These are phyloP conservation scores for Trichosporon coremiiforme DNA, from an alignment of 1,284 basidiomycete genomes.

Conservation along the genomic window DNA sequence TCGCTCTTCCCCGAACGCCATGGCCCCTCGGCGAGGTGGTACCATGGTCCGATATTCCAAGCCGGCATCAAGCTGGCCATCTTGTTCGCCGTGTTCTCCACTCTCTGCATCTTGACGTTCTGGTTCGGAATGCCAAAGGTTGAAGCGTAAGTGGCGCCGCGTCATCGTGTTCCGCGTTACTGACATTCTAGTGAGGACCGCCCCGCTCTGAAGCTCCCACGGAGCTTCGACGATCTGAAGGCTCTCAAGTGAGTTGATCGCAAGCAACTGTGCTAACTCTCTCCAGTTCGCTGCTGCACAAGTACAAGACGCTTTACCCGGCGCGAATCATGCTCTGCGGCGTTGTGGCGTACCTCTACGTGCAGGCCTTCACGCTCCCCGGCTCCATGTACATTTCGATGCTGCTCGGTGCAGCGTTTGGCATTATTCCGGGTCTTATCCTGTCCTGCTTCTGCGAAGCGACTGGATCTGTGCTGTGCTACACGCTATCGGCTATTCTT, in stretches of 20 bases:
- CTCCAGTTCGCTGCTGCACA: constrained; percentile 68
- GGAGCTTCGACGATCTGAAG: constrained; percentile 78
- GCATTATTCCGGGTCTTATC: constrained; percentile 81
- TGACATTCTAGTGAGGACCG: constrained; percentile 66
- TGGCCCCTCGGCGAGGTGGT: constrained; percentile 42
- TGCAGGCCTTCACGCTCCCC: constrained; percentile 94
- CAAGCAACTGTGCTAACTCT: background rate
- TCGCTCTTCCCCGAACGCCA: constrained; percentile 18
- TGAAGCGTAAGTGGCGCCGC: constrained; percentile 65
- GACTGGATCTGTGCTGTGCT: constrained; percentile 87
- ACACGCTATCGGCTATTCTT: constrained; percentile 83
- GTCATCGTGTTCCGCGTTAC: background rate
- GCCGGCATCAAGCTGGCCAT: constrained; percentile 79
- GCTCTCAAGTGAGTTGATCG: constrained; percentile 64
- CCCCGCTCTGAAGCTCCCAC: constrained; percentile 72
- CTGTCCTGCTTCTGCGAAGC: constrained; percentile 92
- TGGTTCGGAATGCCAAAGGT: constrained; percentile 77
- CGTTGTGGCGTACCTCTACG: constrained; percentile 84
- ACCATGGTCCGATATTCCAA: constrained; percentile 65
- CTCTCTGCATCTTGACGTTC: constrained; percentile 70
- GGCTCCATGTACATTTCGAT: constrained; percentile 99
- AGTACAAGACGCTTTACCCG: constrained; percentile 82
- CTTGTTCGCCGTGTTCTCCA: constrained; percentile 71
- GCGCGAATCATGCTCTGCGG: constrained; percentile 78
- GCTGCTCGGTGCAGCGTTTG: constrained; percentile 93